phyloP scores from a whole-genome alignment of 2,329 filamentous ascomycete genomes.

The Fusarium udum region DNA sequence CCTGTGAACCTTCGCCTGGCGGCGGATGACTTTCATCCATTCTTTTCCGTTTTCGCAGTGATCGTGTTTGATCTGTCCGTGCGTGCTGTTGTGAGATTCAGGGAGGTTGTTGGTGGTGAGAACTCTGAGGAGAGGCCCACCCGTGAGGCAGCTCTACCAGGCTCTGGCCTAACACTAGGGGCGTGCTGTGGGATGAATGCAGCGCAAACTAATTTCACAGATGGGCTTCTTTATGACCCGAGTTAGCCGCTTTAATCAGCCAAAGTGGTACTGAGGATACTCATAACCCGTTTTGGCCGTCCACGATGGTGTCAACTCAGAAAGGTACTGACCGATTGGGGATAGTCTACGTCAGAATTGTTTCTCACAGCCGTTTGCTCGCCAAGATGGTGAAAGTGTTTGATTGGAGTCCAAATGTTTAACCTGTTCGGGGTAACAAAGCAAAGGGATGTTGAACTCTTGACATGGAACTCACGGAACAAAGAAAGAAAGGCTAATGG shows the following conservation, averaged over 20 bases:
- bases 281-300: background rate
- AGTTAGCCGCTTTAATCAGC: background rate
- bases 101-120: background rate
- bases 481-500: background rate
- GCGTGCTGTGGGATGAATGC: background rate
- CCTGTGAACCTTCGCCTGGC: too few relatives aligned
- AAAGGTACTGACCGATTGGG: background rate
- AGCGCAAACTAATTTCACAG: background rate
- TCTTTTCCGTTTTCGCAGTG: fast-evolving
- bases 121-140: background rate
- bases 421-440: background rate
- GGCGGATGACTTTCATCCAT: background rate
- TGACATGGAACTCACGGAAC: background rate
- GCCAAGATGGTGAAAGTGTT: fast-evolving
- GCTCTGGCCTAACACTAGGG: background rate
- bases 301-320: too few relatives aligned
- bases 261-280: background rate
- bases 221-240: fast-evolving
- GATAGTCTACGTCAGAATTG: fast-evolving
- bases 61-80: too few relatives aligned
- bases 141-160: background rate
- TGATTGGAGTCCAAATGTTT: fast-evolving
- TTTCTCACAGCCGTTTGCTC: too few relatives aligned
- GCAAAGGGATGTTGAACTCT: too few relatives aligned
- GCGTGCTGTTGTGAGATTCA: fast-evolving